These are phyloP conservation scores for Dacryopinax primogenitus DNA, from an alignment of 768 basidiomycete species.

Conservation along the genomic window DNA sequence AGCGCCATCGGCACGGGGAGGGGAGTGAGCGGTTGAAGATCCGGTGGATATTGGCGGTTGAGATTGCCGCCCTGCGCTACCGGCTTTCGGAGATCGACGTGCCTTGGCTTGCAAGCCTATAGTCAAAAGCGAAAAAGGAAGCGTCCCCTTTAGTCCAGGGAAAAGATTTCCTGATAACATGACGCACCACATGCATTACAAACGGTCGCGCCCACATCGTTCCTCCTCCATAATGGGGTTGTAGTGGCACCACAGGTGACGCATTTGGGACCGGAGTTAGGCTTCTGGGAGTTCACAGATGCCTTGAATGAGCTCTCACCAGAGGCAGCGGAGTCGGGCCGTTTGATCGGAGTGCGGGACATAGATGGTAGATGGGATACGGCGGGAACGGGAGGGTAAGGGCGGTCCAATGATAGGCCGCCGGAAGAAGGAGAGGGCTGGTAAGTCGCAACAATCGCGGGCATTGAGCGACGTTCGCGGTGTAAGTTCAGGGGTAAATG, in stretches of 20 bases:
- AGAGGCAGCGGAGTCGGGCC: background rate
- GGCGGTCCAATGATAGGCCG: conserved; percentile 2
- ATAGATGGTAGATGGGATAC: background rate
- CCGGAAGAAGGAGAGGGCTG: background rate
- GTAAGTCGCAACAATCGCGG: background rate
- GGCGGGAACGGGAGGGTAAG: conserved; percentile 5
- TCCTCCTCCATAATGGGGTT: conserved; percentile 77
- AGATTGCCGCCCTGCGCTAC: background rate
- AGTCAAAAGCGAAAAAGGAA: background rate
- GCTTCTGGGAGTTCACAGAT: background rate
- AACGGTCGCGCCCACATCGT: conserved; percentile 65
- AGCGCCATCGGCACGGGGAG: background rate
- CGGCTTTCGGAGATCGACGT: conserved; percentile 4
- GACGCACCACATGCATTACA: conserved; percentile 85
- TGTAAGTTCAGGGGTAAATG: background rate
- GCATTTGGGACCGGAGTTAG: conserved; percentile 30
- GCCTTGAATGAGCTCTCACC: conserved; percentile 1
- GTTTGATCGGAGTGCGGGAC: background rate
- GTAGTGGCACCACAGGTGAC: conserved; percentile 66
- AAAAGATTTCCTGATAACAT: conserved; percentile 3
- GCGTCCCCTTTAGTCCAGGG: conserved; percentile 18
- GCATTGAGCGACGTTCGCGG: background rate
- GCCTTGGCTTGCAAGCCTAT: conserved; percentile 8
- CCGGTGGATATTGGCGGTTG: background rate
- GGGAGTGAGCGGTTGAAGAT: background rate